These are phyloP conservation scores for Xylaria intraflava DNA, from an alignment of 495 filamentous ascomycete species.

Conservation along the genomic window DNA sequence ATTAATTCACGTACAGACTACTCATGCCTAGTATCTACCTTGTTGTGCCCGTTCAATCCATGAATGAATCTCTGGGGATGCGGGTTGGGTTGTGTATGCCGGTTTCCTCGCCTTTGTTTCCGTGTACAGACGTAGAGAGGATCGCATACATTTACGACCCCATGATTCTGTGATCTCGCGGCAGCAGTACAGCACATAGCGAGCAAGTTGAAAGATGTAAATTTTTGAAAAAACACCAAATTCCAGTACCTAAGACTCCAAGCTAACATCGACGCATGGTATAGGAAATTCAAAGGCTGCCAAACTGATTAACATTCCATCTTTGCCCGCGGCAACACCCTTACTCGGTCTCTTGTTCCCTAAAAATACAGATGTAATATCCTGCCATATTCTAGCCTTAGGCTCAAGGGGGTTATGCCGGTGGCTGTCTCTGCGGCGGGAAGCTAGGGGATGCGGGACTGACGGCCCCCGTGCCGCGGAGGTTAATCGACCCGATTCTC, in stretches of 20 bases:
- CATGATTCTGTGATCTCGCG: too few relatives aligned
- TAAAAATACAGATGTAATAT: neutral
- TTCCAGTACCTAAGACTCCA: neutral
- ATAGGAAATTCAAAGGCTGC: neutral
- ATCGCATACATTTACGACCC: too few relatives aligned
- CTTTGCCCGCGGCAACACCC: neutral
- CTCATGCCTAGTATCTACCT: too few relatives aligned
- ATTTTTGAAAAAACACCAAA: neutral
- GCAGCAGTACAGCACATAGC: too few relatives aligned
- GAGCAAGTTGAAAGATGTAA: neutral
- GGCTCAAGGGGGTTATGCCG: neutral
- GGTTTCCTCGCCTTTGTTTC: too few relatives aligned
- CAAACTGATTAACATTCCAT: neutral
- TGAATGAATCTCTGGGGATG: too few relatives aligned
- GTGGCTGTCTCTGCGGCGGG: constrained; percentile 17
- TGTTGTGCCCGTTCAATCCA: too few relatives aligned
- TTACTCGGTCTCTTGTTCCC: neutral
- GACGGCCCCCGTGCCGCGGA: constrained; percentile 28
- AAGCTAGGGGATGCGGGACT: constrained; percentile 18
- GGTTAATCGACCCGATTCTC: constrained; percentile 71
- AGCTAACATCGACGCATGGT: neutral
- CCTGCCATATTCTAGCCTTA: neutral
- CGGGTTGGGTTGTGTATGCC: too few relatives aligned
- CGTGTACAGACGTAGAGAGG: too few relatives aligned
- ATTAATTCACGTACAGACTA: too few relatives aligned